Percentiles rank a stretch among this genome's conserved stretches.
Conservation (phyloP, 108 stramenopile species). For the Nannochloropsis granulata region DNA sequence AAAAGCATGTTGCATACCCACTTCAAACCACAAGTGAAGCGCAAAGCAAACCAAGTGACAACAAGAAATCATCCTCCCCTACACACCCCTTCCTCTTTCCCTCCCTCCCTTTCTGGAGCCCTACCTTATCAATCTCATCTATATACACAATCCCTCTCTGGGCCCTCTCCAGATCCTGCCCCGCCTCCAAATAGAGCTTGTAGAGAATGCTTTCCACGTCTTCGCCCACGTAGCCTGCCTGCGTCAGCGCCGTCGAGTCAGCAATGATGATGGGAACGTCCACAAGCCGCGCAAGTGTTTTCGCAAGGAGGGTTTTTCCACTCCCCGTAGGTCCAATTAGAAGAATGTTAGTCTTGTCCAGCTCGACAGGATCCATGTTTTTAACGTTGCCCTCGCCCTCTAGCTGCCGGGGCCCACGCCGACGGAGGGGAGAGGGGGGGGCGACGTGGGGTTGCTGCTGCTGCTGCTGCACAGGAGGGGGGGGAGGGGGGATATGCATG, state of each 20-base stretch:
- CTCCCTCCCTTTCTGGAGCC: neutral
- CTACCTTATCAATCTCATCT: slow-evolving; percentile 68
- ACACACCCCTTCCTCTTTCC: too few relatives aligned
- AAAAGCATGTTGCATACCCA: too few relatives aligned
- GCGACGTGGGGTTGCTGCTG: neutral
- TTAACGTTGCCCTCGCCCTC: neutral
- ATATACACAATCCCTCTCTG: slow-evolving; percentile 83
- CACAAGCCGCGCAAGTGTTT: slow-evolving; percentile 71
- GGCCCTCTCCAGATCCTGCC: slow-evolving; percentile 64
- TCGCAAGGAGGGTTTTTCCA: slow-evolving; percentile 76
- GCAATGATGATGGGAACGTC: slow-evolving; percentile 86
- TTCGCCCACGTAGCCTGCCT: slow-evolving; percentile 94
- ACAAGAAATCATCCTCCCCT: too few relatives aligned
- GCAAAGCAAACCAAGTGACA: too few relatives aligned
- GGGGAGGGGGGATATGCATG: neutral
- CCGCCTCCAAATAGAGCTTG: slow-evolving; percentile 83
- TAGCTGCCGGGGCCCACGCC: neutral
- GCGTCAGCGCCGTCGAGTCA: slow-evolving; percentile 83
- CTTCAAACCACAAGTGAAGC: too few relatives aligned
- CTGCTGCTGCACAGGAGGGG: neutral
- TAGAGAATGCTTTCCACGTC: slow-evolving; percentile 86
- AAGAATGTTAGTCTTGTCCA: slow-evolving; percentile 92
- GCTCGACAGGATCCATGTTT: slow-evolving; percentile 40
- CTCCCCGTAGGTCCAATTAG: slow-evolving; percentile 79
- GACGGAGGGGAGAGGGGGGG: neutral